Percentiles rank a stretch among this genome's conserved stretches.
phyloP scores from a whole-genome alignment of 768 basidiomycete species.

The Suillus weaverae region DNA sequence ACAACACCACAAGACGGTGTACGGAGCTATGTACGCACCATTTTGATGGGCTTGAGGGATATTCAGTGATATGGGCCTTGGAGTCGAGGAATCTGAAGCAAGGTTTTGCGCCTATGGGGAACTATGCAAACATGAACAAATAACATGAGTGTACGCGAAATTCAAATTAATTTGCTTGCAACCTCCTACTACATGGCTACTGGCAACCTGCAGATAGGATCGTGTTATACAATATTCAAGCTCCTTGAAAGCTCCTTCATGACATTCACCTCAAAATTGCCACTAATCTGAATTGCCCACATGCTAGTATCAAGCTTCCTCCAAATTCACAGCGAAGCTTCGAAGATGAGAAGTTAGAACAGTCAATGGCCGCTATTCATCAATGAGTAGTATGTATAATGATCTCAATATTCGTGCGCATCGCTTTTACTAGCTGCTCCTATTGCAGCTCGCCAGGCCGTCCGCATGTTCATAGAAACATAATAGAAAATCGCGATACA shows the following conservation, averaged over 20 bases:
- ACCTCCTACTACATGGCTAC: background rate
- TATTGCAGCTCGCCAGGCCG: background rate
- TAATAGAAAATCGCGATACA: background rate
- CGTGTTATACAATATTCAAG: background rate
- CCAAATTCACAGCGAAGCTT: background rate
- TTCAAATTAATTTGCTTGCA: background rate
- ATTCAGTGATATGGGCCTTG: slow-evolving; percentile 17
- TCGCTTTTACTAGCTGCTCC: background rate
- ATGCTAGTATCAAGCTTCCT: background rate
- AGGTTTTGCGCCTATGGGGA: slow-evolving; percentile 3
- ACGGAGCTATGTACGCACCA: slow-evolving; percentile 34
- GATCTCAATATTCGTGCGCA: background rate
- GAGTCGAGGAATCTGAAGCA: slow-evolving; percentile 17
- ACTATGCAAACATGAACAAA: slow-evolving; percentile 6
- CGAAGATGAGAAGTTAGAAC: background rate
- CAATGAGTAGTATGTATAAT: background rate
- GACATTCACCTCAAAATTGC: background rate
- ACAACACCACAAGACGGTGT: background rate
- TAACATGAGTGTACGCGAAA: background rate
- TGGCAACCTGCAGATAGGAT: background rate
- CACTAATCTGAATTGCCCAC: background rate
- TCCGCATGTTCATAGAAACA: background rate
- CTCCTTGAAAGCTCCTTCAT: background rate
- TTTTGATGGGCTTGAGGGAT: slow-evolving; percentile 34
- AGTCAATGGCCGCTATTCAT: background rate